Base-by-base conservation (phyloP, 768 basidiomycete species). In the Tulasnella sp. region DNA sequence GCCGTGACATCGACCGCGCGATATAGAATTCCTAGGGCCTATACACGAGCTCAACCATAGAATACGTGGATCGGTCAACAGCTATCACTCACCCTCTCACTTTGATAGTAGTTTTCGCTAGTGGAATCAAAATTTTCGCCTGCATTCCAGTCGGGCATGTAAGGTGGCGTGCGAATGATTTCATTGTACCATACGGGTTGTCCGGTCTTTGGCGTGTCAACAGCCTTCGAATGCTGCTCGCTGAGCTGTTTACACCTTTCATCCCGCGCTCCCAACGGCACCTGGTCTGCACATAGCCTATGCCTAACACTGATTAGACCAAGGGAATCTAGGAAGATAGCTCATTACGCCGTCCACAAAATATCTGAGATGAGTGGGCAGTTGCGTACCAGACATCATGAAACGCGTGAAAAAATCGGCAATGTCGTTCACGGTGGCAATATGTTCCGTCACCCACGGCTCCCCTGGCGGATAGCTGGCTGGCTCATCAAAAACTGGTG, bases 401-500 rank as follows among this genome's bases (percentile, higher is more conserved):
- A 63, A 67, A 15, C 65, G 56, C 21, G 63, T 44, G 3, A 67
- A 50, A 52, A 65, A 65, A n/a, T 65, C 58, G 11, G 60, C 61
- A 15, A 67, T 51, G 38, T 67, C 66, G 9, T 56, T 55, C 5
- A 64, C 61, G 1, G 63, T 64, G 50, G 50, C 27, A 1, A 27
- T 19, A 7, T 63, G 56, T 23, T 64, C 63, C 10, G 62, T 56
- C 27, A 21, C 27, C 21, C 19, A 34, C 34, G 32, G 26, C n/a
- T 38, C 30, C 11, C 23, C 7, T 32, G 38, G 11, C 3, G 13
- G 9, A 27, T 62, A 62, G 5, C 32, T 26, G 15, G 61, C 61
- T 19, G 61, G 61, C 7, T 15, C 17, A 15, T 45, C 60, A 26
- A 26, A 45, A 13, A 21, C 41, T 42, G 19, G 34, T 7, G 60